Evolutionary conservation across 768 basidiomycete genomes (phyloP).

Genomic region (Suillus spraguei): DNA sequence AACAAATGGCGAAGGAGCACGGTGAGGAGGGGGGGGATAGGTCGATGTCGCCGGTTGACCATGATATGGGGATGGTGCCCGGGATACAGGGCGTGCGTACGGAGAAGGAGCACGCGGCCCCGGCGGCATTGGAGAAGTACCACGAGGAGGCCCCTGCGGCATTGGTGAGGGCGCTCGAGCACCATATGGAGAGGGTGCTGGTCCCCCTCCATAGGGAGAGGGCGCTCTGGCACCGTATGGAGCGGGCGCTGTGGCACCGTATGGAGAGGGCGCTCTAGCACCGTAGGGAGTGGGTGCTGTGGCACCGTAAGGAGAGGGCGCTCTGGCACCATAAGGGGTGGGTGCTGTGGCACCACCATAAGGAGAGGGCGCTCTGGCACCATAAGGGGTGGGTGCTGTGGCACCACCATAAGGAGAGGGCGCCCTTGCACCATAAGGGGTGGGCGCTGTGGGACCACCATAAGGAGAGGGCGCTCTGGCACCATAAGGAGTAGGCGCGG

Average conservation of each 20-base stretch:
- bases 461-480: constrained; percentile 5
- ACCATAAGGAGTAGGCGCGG: constrained; percentile 25
- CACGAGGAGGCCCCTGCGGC: constrained; percentile 27
- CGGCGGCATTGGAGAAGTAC: constrained; percentile 33
- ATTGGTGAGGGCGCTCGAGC: constrained; percentile 18
- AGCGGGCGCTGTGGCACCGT: constrained; percentile 21
- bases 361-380: constrained; percentile 30
- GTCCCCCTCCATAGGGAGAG: constrained; percentile 29
- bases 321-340: constrained; percentile 10
- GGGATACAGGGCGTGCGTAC: constrained; percentile 22
- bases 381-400: constrained; percentile 3
- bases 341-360: constrained; percentile 23
- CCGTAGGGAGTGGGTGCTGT: constrained; percentile 33
- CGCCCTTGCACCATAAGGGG: constrained; percentile 10
- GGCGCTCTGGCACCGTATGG: constrained; percentile 26
- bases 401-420: constrained; percentile 8
- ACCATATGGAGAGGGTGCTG: constrained; percentile 31
- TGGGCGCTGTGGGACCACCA: neutral
- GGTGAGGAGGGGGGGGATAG: constrained; percentile 15
- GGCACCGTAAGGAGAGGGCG: constrained; percentile 36
- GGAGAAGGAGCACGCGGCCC: constrained; percentile 25
- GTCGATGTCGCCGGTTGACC: constrained; percentile 5
- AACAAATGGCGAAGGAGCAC: constrained; percentile 36
- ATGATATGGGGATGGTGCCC: constrained; percentile 33
- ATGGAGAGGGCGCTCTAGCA: constrained; percentile 28